A percentile compares a stretch with the other conserved stretches of the same genome.
phyloP scores from a whole-genome alignment of 306 rosid genomes.

The Quillaja saponaria region DNA sequence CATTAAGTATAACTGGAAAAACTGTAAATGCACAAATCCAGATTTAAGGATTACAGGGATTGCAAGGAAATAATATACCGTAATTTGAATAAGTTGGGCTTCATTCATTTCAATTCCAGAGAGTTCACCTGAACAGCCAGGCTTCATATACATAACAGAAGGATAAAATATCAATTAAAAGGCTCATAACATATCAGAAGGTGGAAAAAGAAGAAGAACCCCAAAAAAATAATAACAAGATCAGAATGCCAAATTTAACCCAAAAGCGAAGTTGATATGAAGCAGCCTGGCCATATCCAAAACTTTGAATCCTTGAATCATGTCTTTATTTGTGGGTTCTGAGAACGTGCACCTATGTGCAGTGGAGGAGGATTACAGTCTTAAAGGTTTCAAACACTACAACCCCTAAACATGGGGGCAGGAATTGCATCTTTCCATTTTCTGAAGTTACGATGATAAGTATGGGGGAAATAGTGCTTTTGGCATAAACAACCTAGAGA shows the following conservation, averaged over 20 bases:
- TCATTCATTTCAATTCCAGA: constrained; percentile 58
- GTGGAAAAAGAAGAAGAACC: neutral
- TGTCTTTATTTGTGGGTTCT: too few relatives aligned
- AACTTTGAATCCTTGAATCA: neutral
- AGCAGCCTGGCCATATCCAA: neutral
- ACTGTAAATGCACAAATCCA: constrained; percentile 10
- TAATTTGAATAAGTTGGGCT: constrained; percentile 87
- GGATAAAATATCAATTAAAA: constrained; percentile 23
- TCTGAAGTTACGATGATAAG: too few relatives aligned
- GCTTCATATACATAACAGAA: constrained; percentile 51
- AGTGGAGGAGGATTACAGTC: neutral
- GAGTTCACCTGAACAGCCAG: constrained; percentile 98
- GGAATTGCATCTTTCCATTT: too few relatives aligned
- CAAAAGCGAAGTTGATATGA: constrained; percentile 8
- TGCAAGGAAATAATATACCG: constrained; percentile 49
- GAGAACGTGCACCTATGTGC: too few relatives aligned
- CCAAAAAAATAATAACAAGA: neutral
- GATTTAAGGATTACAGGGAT: neutral
- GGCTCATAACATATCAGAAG: neutral
- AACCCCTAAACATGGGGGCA: too few relatives aligned
- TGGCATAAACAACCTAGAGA: too few relatives aligned
- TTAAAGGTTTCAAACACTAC: too few relatives aligned
- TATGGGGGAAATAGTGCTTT: too few relatives aligned
- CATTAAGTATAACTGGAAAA: neutral
- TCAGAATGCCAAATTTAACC: neutral